Base-by-base conservation (phyloP, 1,284 basidiomycete species). In the Boletus semigastroideus region DNA sequence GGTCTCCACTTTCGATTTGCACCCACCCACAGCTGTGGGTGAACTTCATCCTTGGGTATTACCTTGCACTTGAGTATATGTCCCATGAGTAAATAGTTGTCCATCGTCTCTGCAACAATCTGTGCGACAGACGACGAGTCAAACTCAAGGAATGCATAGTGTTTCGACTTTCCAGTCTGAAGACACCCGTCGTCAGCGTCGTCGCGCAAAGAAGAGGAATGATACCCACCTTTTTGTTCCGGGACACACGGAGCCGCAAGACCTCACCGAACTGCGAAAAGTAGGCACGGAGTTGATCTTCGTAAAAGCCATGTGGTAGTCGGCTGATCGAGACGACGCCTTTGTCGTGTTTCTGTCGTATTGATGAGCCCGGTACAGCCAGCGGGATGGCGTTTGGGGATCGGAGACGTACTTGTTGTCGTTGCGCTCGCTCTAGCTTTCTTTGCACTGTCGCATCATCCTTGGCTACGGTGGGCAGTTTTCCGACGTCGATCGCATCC, bases 51-150 rank as follows among this genome's bases (percentile, higher is more conserved):
- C 59, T 86, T 84, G 19, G 94, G 89, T 51, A 97, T 83, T 52
- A 93, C 73, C 63, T 90, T 87, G 75, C 96, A 98, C 54, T 84
- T 85, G 44, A 99, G 78, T 58, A 99, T 86, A 64, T 97, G 93
- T 4, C 95, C 95, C 78, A 91, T 85, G 59, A 99, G 78, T 28
- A 99, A 82, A 72, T 98, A 99, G 75, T 98, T 98, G 79, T 99
- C 85, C 96, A 99, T 98, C 42, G 97, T 99, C 66, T 99, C 97
- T 7, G 91, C 89, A 11, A 98, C 97, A 57, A 99, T 98, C 66
- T 92, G 75, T 0, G 96, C 95, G 40, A 99, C 95, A 2, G 90
- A 83, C 14, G 82, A 79, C 34, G 92, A 94, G 53, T 87, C 84
- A 69, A 99, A 97, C 72, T 99, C 96, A 65, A 99, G 79, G 75